Conservation (phyloP, 1,139 yeast genomes). For the Williopsis jadinii region DNA sequence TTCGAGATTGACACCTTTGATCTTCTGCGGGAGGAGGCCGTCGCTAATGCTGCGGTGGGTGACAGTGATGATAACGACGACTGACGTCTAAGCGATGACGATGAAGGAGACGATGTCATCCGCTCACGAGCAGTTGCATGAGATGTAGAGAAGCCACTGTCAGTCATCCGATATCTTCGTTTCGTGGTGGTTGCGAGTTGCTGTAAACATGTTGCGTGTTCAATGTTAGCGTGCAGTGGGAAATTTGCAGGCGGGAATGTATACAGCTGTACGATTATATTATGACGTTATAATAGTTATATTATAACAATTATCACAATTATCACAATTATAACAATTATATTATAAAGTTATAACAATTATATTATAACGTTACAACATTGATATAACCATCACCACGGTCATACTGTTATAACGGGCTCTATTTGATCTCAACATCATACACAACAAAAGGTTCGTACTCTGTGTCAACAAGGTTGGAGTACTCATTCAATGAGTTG, state of each 20-base stretch:
- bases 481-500: constrained; percentile 71
- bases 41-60: not conserved
- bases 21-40: not conserved
- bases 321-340: too few species aligned
- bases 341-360: too few species aligned
- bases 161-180: too few species aligned
- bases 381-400: not conserved
- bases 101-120: not conserved
- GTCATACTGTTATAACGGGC: not conserved
- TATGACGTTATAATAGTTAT: too few species aligned
- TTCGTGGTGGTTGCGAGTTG: too few species aligned
- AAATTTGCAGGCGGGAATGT: too few species aligned
- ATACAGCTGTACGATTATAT: too few species aligned
- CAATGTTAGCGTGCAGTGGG: too few species aligned
- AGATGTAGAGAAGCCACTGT: too few species aligned
- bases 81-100: not conserved
- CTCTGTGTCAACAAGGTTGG: constrained; percentile 86
- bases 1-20: too few species aligned
- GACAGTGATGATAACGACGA: not conserved
- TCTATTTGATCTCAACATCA: constrained; percentile 35
- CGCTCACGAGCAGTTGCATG: not conserved
- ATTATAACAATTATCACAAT: too few species aligned
- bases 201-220: too few species aligned
- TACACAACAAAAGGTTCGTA: constrained; percentile 94
- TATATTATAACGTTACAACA: not conserved